phyloP scores from a whole-genome alignment of 2,329 filamentous ascomycete species.

The Neurospora sp. region DNA sequence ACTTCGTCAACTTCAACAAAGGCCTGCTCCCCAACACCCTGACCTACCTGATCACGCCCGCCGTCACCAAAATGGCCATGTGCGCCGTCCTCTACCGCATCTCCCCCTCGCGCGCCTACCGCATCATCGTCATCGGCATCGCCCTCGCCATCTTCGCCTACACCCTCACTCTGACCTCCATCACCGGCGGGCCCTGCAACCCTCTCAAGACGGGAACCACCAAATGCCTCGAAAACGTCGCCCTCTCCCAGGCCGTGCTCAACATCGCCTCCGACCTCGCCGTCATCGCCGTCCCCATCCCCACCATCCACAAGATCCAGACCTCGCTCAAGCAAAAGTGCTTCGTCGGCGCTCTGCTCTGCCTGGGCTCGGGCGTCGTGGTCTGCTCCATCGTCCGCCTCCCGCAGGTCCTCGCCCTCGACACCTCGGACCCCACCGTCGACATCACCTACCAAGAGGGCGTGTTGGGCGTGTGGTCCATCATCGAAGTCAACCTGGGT shows the following conservation, averaged over 20 bases:
- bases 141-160: conserved; percentile 9
- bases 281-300: conserved; percentile 32
- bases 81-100: conserved; percentile 5
- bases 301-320: conserved; percentile 30
- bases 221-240: conserved; percentile 32
- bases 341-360: conserved; percentile 30
- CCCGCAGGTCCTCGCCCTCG: conserved; percentile 17
- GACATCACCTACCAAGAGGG: conserved; percentile 19
- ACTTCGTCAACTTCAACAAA: conserved; percentile 6
- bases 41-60: conserved; percentile 9
- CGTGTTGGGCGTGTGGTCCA: conserved; percentile 20
- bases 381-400: conserved; percentile 20
- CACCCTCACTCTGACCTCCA: conserved; percentile 14
- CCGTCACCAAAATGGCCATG: conserved; percentile 11
- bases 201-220: conserved; percentile 11
- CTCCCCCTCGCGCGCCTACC: conserved; percentile 5
- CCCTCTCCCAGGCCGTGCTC: conserved; percentile 32
- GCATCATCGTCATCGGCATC: conserved; percentile 1
- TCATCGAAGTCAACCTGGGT: conserved; percentile 25
- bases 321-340: conserved; percentile 34
- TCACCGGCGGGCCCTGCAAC: conserved; percentile 19
- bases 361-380: conserved; percentile 28
- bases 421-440: conserved; percentile 19
- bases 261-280: conserved; percentile 36
- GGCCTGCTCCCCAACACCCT: conserved; percentile 9